Conservation (phyloP, 1,139 yeast genomes). For the Lodderomyces orthopsilosis region DNA sequence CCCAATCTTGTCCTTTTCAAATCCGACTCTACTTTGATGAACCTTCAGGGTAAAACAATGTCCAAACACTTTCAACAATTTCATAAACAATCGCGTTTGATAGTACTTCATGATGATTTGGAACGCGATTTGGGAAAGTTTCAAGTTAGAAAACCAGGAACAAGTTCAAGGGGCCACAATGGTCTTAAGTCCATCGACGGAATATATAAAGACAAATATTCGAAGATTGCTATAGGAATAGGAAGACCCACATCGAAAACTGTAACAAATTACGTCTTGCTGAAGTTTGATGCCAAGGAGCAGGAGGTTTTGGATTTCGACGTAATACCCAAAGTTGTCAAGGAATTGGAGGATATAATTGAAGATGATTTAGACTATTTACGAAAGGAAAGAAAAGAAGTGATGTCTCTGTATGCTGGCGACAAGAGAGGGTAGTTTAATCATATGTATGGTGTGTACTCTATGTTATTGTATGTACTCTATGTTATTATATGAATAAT, state of each 20-base stretch:
- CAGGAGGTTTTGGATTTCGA: constrained; percentile 27
- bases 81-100: constrained; percentile 25
- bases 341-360: constrained; percentile 34
- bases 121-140: constrained; percentile 62
- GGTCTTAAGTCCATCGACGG: constrained; percentile 62
- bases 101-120: constrained; percentile 76
- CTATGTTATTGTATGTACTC: too few species aligned
- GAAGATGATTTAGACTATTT: constrained; percentile 1
- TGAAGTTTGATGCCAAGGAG: constrained; percentile 42
- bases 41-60: constrained; percentile 58
- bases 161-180: constrained; percentile 75
- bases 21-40: constrained; percentile 60
- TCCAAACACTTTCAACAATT: constrained; percentile 45
- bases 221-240: constrained; percentile 67
- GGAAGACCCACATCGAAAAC: constrained; percentile 55
- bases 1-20: constrained; percentile 32
- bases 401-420: neutral
- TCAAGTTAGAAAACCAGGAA: constrained; percentile 53
- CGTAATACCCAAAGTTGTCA: constrained; percentile 38
- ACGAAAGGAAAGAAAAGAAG: neutral
- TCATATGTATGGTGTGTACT: too few species aligned
- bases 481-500: too few species aligned
- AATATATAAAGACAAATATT: constrained; percentile 37
- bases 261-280: constrained; percentile 64
- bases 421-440: neutral